A percentile compares a stretch with the other conserved stretches of the same genome.
Conservation (phyloP, 805 yeast genomes). For the Yamadazyma scolyti region DNA sequence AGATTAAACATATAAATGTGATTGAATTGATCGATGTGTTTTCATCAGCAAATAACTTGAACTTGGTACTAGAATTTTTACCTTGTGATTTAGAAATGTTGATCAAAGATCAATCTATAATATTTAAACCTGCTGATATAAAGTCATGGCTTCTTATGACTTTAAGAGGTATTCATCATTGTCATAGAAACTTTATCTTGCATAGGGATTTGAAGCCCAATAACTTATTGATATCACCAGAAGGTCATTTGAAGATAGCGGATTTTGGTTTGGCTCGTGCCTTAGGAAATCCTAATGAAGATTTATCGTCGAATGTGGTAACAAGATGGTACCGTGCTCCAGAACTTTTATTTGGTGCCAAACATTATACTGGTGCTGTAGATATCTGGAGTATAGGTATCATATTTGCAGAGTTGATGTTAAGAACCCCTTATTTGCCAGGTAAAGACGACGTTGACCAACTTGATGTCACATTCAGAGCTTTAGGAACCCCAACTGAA, state of each 20-base stretch:
- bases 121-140: constrained; percentile 82
- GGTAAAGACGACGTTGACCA: constrained; percentile 91
- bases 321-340: constrained; percentile 98
- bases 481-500: constrained; percentile 94
- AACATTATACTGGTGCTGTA: constrained; percentile 79
- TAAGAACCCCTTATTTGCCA: constrained; percentile 91
- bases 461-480: constrained; percentile 88
- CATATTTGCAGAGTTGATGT: constrained; percentile 93
- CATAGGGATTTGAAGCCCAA: constrained; percentile 95
- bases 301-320: constrained; percentile 88
- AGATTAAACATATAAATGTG: constrained; percentile 65
- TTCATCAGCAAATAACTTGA: constrained; percentile 60
- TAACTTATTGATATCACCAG: constrained; percentile 80
- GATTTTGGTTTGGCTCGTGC: constrained; percentile 96
- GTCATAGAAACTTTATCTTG: constrained; percentile 85
- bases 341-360: constrained; percentile 81
- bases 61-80: constrained; percentile 86
- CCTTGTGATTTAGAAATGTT: constrained; percentile 86
- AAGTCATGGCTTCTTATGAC: constrained; percentile 96
- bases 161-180: constrained; percentile 88
- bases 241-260: constrained; percentile 87
- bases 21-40: constrained; percentile 89
- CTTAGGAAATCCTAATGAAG: constrained; percentile 68
- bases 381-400: constrained; percentile 46
- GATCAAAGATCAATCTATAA: constrained; percentile 71